Evolutionary conservation across 1,139 yeast species (phyloP).

Genomic region (Torulaspora pretoriensis): DNA sequence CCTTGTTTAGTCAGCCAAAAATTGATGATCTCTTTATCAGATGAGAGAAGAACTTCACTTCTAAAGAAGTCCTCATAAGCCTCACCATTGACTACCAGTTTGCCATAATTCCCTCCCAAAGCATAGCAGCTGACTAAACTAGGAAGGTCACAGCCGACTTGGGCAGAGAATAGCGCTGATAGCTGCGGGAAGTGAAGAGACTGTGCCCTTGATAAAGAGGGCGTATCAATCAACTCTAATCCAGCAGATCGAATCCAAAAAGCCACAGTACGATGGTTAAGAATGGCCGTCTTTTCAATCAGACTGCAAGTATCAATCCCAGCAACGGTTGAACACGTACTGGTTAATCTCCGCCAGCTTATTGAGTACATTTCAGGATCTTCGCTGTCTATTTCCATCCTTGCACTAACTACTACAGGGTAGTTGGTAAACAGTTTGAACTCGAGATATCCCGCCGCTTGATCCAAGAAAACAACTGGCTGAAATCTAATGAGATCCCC

Average conservation of each 20-base stretch:
- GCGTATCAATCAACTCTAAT: conserved; percentile 2
- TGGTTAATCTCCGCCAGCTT: conserved; percentile 5
- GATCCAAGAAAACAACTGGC: conserved; percentile 1
- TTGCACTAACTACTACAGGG: conserved; percentile 2
- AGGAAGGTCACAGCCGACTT: conserved; percentile 10
- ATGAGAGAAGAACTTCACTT: neutral
- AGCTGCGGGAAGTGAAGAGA: conserved; percentile 1
- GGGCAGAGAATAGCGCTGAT: conserved; percentile 11
- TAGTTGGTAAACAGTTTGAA: conserved; percentile 6
- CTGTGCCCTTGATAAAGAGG: neutral
- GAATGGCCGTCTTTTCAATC: neutral
- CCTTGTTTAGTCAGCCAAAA: conserved; percentile 8
- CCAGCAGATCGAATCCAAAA: conserved; percentile 5
- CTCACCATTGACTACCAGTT: conserved; percentile 9
- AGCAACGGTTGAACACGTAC: neutral
- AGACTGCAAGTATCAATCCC: neutral
- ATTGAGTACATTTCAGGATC: conserved; percentile 7
- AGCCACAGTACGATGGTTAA: neutral
- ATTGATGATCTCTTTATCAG: neutral
- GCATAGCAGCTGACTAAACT: conserved; percentile 17
- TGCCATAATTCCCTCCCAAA: conserved; percentile 13
- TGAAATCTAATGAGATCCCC: neutral
- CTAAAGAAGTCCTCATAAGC: conserved; percentile 7
- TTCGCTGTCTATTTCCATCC: conserved; percentile 8
- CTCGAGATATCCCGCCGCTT: conserved; percentile 5